Evolutionary conservation across 768 basidiomycete genomes (phyloP).

Genomic region (Royoungia palumana): DNA sequence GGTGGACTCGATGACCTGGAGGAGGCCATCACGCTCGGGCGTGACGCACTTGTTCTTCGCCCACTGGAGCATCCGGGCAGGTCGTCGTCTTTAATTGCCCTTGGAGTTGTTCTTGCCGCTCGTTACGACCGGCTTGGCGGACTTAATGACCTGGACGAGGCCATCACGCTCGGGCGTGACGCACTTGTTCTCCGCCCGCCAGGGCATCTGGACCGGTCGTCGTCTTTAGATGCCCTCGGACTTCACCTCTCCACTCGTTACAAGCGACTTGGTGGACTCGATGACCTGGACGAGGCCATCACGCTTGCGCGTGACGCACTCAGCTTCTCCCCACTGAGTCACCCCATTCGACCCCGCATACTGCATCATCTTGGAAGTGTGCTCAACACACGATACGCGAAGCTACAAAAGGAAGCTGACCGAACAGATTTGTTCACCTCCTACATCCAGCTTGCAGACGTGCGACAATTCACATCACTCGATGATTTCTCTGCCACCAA

Average conservation of each 20-base stretch:
- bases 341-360: background rate
- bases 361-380: conserved; percentile 2
- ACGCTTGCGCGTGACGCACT: background rate
- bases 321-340: background rate
- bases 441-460: background rate
- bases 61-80: too few species aligned
- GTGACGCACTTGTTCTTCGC: too few species aligned
- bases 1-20: too few species aligned
- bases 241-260: too few species aligned
- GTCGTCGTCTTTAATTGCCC: too few species aligned
- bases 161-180: background rate
- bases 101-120: too few species aligned
- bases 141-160: too few species aligned
- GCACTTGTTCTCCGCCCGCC: background rate
- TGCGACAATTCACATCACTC: background rate
- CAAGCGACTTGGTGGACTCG: background rate
- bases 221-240: background rate
- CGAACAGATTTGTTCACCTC: conserved; percentile 4
- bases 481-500: background rate
- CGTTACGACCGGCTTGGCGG: too few species aligned
- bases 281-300: too few species aligned
- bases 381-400: conserved; percentile 10
- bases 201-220: background rate
- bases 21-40: too few species aligned
- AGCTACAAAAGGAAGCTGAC: conserved; percentile 5